Evolutionary conservation across 805 yeast genomes (phyloP), one percentile per base, ranked within the genome.

Genomic region (Kluyveromyces starmeri): DNA sequence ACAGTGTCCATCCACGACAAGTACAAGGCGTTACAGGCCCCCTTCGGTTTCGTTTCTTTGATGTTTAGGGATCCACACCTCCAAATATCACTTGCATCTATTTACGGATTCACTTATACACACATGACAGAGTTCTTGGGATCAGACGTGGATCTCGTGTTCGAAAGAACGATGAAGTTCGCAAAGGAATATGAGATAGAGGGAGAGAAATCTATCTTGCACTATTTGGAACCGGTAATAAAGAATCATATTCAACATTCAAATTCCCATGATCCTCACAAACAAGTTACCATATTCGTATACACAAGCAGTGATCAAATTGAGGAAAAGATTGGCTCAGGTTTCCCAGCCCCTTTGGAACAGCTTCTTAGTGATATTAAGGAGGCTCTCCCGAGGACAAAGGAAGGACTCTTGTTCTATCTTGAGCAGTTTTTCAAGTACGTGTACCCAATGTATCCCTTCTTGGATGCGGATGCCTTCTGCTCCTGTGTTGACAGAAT

Each of bases 401-500:
- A 20, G 11, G 24, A 17, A 4, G 19, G 16, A 12, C 11, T 30
- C n/a, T 11, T n/a, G 23, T 30, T 20, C 22, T 19, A 30, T 20
- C 19, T 49, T 12, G 40, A 25, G 17, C 32, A 31, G 3, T 49
- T 49, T 24, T 47, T 47, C 26, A 36, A 44, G 20, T 38, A 46
- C 11, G 37, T 49, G 12, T 49, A 47, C 22, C 53, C 53, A 20
- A 39, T 46, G 22, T 46, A 31, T 21, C 52, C 53, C 12, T 35
- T 42, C 18, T 36, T 49, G 26, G 50, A 47, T 20, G 42, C 46
- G 17, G 25, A 33, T 2, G 7, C 29, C 2, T 46, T 46, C 26
- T 44, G 40, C 22, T 25, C 28, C 4, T 27, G 34, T n/a, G 27
- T 44, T 20, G 17, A 26, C 7, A 28, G 30, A 11, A 30, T 44